A percentile compares a stretch with the other conserved stretches of the same genome.
These are phyloP conservation scores for Flaveria sonorensis DNA, from an alignment of 129 eudicot species.

Conservation along the genomic window DNA sequence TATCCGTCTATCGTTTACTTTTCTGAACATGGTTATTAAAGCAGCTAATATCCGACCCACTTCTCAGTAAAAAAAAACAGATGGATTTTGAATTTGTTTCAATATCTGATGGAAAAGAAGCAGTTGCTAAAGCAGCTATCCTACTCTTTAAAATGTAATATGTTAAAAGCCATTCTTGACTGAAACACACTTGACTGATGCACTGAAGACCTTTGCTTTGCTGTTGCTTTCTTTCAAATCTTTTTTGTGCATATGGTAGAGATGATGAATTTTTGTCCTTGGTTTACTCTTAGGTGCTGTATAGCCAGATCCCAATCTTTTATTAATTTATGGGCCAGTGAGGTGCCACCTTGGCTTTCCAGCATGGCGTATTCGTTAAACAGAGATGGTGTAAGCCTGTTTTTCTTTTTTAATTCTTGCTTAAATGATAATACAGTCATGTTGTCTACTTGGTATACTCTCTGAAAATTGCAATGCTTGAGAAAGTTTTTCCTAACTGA, in stretches of 20 bases:
- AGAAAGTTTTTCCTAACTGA: too few relatives aligned
- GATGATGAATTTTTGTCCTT: background rate
- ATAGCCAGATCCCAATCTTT: conserved; percentile 70
- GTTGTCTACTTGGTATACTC: too few relatives aligned
- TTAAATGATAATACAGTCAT: too few relatives aligned
- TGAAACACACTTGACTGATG: conserved; percentile 61
- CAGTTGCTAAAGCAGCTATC: conserved; percentile 85
- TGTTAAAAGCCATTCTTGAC: conserved; percentile 49
- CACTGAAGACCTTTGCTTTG: conserved; percentile 65
- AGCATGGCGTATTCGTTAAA: conserved; percentile 84
- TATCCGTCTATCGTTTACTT: background rate
- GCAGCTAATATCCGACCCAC: conserved; percentile 11
- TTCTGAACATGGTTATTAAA: background rate
- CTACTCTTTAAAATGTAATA: conserved; percentile 59
- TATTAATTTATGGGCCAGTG: conserved; percentile 70
- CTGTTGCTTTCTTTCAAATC: conserved; percentile 4
- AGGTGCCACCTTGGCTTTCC: conserved; percentile 90
- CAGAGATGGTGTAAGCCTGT: conserved; percentile 80
- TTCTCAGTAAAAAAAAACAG: conserved; percentile 33
- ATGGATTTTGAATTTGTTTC: conserved; percentile 64
- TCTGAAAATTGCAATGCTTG: too few relatives aligned
- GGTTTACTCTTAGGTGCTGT: conserved; percentile 48
- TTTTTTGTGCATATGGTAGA: conserved; percentile 6
- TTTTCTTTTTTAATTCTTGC: too few relatives aligned
- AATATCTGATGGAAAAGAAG: conserved; percentile 71